Base-by-base conservation (phyloP, 2,329 filamentous ascomycete species). In the Paracoccidioides lutzii region DNA sequence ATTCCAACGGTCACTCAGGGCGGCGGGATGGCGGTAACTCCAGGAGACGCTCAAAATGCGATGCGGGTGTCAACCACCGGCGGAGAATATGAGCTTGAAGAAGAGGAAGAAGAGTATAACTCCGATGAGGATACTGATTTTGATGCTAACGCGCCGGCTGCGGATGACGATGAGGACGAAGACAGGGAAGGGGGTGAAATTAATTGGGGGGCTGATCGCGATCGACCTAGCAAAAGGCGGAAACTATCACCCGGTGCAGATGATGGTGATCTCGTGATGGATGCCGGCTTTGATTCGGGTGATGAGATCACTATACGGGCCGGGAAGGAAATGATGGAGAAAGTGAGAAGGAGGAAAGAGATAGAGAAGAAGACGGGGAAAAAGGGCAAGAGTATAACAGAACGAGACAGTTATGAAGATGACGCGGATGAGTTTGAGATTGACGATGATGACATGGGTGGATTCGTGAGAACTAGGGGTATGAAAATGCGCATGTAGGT, bases 301-400 rank as follows among this genome's bases (percentile, higher is more conserved):
- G 79, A 81, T 60, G 79, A 81, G 61, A 74, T 69, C 6, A 80
- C 76, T n/a, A 79, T 81, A 44, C 69, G 68, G 55, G 78, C 75
- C 58, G 73, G 71, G 14, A 73, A 71, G 56, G 66, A 68, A 52
- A 73, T 65, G 60, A 67, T 65, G 56, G 56, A 64, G 56, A 76
- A 73, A 60, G 67, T 66, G 44, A 71, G 69, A 61, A 69, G 65
- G 56, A 76, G 72, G 42, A 71, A 70, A 61, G 71, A 69, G 54
- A 68, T 64, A 55, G 76, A 72, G 60, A 66, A 66, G 43, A 71
- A 69, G 62, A 71, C 69, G 54, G 64, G 64, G 44, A 67, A 65
- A 52, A 69, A 65, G 53, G 54, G 57, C 6, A 64, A 61, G 49
- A 66, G 64, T 40, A 67, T 22, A 22, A 22, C 22, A 63, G 49